Evolutionary conservation across 306 rosid species (phyloP).

Genomic region (Erythrophleum fordii): DNA sequence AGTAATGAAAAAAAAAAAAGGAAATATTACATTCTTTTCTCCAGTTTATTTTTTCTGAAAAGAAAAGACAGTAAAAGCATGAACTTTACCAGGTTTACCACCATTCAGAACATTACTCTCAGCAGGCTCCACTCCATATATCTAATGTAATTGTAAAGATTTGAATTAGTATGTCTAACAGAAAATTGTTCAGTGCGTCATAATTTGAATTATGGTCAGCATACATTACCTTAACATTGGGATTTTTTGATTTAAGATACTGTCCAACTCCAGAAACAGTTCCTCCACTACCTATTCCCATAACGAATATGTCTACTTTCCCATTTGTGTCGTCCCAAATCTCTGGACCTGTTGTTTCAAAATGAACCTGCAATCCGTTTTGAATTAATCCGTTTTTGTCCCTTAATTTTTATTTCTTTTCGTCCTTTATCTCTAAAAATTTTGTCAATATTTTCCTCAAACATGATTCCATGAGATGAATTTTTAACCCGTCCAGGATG

Average conservation of each 20-base stretch:
- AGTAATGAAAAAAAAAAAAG: background rate
- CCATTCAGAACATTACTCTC: conserved; percentile 75
- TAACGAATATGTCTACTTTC: conserved; percentile 90
- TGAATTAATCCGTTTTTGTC: background rate
- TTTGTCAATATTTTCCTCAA: background rate
- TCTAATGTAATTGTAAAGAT: conserved; percentile 38
- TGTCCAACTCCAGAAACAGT: conserved; percentile 97
- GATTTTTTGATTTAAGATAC: conserved; percentile 87
- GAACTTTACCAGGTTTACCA: conserved; percentile 71
- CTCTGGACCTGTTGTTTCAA: conserved; percentile 98
- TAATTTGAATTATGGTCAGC: background rate
- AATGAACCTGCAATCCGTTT: conserved; percentile 71
- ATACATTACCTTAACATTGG: conserved; percentile 69
- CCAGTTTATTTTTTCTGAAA: background rate
- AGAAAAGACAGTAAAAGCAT: background rate
- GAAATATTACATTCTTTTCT: background rate
- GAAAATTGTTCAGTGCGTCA: background rate
- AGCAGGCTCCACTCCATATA: conserved; percentile 77
- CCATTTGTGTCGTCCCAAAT: conserved; percentile 98
- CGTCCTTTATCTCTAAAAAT: background rate
- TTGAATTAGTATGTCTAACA: background rate
- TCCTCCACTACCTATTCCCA: conserved; percentile 99
- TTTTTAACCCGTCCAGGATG: no score
- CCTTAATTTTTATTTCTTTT: background rate
- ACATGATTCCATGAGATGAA: no score